Base-by-base conservation (phyloP, 257 asterid species). In the Osmanthus fragrans region DNA sequence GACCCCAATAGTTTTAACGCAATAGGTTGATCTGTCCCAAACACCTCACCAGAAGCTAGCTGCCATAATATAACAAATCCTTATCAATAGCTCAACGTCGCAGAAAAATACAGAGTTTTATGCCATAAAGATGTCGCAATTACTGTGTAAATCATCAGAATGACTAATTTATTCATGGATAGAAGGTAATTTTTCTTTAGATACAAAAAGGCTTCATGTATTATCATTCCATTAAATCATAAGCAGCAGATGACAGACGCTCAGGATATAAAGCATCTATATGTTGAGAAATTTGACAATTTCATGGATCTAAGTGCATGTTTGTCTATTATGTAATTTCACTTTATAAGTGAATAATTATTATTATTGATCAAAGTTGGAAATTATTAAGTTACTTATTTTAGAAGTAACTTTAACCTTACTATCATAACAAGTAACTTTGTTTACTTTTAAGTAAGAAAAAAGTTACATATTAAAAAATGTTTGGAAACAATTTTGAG, bases 21-120 rank as follows among this genome's bases (percentile, higher is more conserved):
- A 76, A 96, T 83, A 19, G 99, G 99, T 82, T 96, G 99, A 82
- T 96, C 91, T 56, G 87, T 85, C 67, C 99, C 98, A 68, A 96
- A 92, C 73, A 93, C 98, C 85, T 91, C 97, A 3, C 99, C 99
- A 40, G 97, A 82, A 56, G 97, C 97, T 80, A 93, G 87, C 97
- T 91, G 81, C 74, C 77, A 80, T 72, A 77, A 64, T 16, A 73
- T 5, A 76, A 54, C 2, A 74, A 13, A 16, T 56, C n/a, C 65
- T 56, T 18, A 15, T 49, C 23, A 36, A 16, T n/a, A 36, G 64
- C 18, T 37, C 32, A 73, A 73, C 15, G 47, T 51, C 7, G n/a
- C 64, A 5, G 29, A 56, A 56, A 56, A 7, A 19, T 56, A 15
- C 21, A 5, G 2, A 16, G 21, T 16, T 56, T 56, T 56, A 29